A percentile compares a stretch with the other conserved stretches of the same genome.
phyloP scores from a whole-genome alignment of 495 filamentous ascomycete species.

The Lepidopterella palustris region DNA sequence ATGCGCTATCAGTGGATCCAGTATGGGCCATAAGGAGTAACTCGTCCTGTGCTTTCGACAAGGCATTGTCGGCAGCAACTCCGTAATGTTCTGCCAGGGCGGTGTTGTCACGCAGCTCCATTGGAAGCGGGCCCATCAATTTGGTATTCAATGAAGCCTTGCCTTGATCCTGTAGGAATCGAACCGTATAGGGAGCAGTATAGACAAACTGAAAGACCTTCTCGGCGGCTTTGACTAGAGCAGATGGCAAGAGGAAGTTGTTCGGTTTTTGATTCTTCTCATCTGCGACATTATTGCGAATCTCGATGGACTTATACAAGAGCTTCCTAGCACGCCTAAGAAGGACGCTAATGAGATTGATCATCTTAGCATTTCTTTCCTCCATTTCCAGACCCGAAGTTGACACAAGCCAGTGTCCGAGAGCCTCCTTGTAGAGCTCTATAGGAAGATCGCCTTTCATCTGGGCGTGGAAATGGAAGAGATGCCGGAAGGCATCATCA shows the following conservation, averaged over 20 bases:
- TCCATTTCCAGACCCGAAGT: background rate
- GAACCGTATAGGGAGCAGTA: background rate
- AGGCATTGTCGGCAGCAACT: background rate
- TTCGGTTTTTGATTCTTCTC: background rate
- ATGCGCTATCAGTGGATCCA: background rate
- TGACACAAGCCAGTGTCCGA: background rate
- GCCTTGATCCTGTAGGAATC: background rate
- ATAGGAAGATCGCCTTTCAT: background rate
- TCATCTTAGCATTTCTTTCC: background rate
- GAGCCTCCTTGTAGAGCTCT: background rate
- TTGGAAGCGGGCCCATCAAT: too few species aligned
- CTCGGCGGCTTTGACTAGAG: background rate
- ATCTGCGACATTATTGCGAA: background rate
- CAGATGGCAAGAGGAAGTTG: background rate
- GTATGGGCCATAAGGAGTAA: background rate
- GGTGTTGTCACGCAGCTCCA: background rate
- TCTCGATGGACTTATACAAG: background rate
- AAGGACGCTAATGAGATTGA: background rate
- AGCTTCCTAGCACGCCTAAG: background rate
- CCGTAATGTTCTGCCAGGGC: background rate
- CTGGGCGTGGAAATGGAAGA: background rate
- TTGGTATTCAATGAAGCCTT: too few species aligned
- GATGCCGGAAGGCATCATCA: background rate
- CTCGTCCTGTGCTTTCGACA: background rate
- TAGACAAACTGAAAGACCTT: conserved; percentile 1